Conservation (phyloP, 106 monocot species). For the Hemerocallis citrina region DNA sequence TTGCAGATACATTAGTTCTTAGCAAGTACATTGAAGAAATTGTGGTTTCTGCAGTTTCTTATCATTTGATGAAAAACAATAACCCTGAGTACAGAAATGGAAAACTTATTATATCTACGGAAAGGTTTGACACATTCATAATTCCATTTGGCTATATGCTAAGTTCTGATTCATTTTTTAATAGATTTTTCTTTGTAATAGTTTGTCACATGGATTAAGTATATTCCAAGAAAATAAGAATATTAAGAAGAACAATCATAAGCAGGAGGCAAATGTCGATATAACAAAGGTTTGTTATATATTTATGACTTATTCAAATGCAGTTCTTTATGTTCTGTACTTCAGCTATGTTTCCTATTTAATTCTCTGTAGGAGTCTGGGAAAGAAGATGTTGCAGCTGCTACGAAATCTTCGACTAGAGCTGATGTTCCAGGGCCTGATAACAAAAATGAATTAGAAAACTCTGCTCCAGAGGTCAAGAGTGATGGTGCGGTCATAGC, state of each 20-base stretch:
- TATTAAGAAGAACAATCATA: constrained; percentile 32
- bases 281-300: constrained; percentile 34
- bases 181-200: constrained; percentile 12
- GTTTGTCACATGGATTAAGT: constrained; percentile 68
- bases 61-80: constrained; percentile 76
- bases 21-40: constrained; percentile 79
- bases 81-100: constrained; percentile 73
- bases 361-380: constrained; percentile 22
- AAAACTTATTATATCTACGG: constrained; percentile 69
- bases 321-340: background rate
- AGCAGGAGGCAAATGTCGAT: constrained; percentile 32
- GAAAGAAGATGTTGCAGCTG: constrained; percentile 16
- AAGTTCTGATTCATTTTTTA: constrained; percentile 4
- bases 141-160: no score
- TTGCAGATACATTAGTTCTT: constrained; percentile 52
- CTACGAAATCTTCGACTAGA: constrained; percentile 37
- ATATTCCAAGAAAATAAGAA: constrained; percentile 72
- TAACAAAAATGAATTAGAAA: constrained; percentile 48
- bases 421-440: constrained; percentile 34
- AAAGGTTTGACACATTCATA: constrained; percentile 34
- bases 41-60: constrained; percentile 68
- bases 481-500: constrained; percentile 31
- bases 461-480: constrained; percentile 26
- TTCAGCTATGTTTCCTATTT: background rate
- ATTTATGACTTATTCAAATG: background rate